phyloP scores from a whole-genome alignment of 2,329 filamentous ascomycete genomes.

The Penicillium rolfsii region DNA sequence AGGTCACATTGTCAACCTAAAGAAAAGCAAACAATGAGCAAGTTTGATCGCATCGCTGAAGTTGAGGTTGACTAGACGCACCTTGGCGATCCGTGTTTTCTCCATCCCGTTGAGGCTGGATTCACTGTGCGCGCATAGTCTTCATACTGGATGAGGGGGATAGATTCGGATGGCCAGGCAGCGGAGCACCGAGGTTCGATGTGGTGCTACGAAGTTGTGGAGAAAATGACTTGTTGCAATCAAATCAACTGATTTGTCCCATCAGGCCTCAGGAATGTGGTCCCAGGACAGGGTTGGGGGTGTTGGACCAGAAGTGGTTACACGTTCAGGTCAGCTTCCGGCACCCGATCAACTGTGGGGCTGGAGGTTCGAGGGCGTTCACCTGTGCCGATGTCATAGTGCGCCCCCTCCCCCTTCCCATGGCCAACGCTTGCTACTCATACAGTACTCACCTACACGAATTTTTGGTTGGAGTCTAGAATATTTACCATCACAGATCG shows the following conservation, averaged over 20 bases:
- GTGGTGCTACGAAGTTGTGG: not conserved
- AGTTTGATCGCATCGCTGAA: not conserved
- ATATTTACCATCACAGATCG: not conserved
- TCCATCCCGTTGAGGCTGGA: slow-evolving; percentile 44
- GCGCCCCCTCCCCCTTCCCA: not conserved
- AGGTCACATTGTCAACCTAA: slow-evolving; percentile 60
- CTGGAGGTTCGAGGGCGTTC: slow-evolving; percentile 9
- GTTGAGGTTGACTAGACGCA: slow-evolving; percentile 22
- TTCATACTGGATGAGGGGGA: slow-evolving; percentile 36
- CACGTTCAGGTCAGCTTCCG: slow-evolving; percentile 16
- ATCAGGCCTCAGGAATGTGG: not conserved
- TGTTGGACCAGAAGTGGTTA: slow-evolving; percentile 12
- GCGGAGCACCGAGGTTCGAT: not conserved
- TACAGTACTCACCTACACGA: too few species aligned
- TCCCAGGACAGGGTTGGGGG: not conserved
- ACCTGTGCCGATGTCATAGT: slow-evolving; percentile 10
- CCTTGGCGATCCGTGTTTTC: slow-evolving; percentile 51
- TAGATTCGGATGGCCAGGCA: slow-evolving; percentile 3
- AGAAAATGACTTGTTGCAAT: not conserved
- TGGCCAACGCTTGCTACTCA: not conserved
- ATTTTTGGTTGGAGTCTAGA: not conserved
- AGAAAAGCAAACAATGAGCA: slow-evolving; percentile 3
- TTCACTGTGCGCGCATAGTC: slow-evolving; percentile 37
- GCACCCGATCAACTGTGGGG: slow-evolving; percentile 12
- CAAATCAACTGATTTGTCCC: not conserved